Evolutionary conservation across 2,329 filamentous ascomycete species (phyloP).

Genomic region (Fusarium verticillioides): DNA sequence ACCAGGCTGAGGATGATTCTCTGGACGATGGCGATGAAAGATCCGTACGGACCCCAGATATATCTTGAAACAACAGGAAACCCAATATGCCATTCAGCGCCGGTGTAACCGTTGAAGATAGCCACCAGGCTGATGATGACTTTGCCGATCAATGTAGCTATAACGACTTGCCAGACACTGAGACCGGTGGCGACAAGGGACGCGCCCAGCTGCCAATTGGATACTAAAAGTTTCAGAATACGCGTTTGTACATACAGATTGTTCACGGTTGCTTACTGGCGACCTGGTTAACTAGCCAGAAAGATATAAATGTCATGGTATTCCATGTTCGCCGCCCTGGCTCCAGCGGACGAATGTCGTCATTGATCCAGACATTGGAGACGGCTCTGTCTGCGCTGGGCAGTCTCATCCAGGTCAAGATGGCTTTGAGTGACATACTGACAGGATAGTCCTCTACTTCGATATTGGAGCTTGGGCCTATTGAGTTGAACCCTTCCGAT

Average conservation of each 20-base stretch:
- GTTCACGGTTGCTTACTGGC: background rate
- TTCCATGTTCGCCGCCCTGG: background rate
- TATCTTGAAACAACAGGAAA: background rate
- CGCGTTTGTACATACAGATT: accelerated
- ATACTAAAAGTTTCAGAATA: background rate
- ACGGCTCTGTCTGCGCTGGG: background rate
- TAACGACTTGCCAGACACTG: background rate
- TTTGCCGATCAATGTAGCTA: background rate
- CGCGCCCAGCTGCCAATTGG: background rate
- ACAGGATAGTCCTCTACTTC: accelerated
- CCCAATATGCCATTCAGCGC: background rate
- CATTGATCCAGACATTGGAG: background rate
- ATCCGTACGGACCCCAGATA: background rate
- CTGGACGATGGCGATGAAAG: background rate
- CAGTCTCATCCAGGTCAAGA: background rate
- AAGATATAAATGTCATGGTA: background rate
- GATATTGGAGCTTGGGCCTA: background rate
- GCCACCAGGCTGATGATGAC: background rate
- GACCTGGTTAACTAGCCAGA: background rate
- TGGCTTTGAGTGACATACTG: background rate
- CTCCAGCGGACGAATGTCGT: background rate
- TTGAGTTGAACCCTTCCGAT: accelerated
- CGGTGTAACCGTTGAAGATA: background rate
- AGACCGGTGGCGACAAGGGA: background rate
- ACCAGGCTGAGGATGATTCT: background rate